Base-by-base conservation (phyloP, 805 yeast genomes). In the Ogataea neopini region DNA sequence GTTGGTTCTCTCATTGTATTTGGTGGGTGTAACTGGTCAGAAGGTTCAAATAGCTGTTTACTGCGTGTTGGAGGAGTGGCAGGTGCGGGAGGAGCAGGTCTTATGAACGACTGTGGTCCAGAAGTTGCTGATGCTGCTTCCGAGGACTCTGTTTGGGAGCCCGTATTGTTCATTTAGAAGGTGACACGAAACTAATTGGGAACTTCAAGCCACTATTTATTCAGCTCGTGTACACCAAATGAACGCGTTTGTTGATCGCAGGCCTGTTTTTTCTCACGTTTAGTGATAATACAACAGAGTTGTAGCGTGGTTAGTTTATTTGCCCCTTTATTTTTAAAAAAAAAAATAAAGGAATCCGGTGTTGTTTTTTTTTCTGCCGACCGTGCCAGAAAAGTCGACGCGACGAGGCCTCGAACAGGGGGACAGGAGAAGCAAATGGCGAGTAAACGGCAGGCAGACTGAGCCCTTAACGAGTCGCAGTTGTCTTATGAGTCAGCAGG, bases 1-100 rank as follows among this genome's bases (percentile, higher is more conserved):
- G 58, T 54, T 26, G 66, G 63, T 30, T 54, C 62, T 40, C 47
- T 52, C 23, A 39, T 39, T 19, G 42, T 3, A 4, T 13, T 3
- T 2, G 30, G n/a, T 20, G 5, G 29, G 15, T 22, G 28, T 22
- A 8, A 8, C 25, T 22, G 25, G 25, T 37, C 40, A 4, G 20
- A 3, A 13, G n/a, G 40, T 10, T 37, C 40, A 25, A 37, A 37
- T 3, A 18, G 40, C 13, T 22, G 30, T 25, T 25, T 37, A 10
- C 11, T 23, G 18, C 10, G 19, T 23, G 30, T 14, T 28, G 50
- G 28, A 5, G 44, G 38, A 6, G 40, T 40, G 10, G 20, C 37
- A 7, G 28, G 40, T 6, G 23, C 11, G 37, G 37, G n/a, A 4
- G 34, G 39, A 6, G 26, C 28, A 35, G 39, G 39, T 11, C 39